Base-by-base conservation (phyloP, 169 alveolate species). In the Plasmodium knowlesi region DNA sequence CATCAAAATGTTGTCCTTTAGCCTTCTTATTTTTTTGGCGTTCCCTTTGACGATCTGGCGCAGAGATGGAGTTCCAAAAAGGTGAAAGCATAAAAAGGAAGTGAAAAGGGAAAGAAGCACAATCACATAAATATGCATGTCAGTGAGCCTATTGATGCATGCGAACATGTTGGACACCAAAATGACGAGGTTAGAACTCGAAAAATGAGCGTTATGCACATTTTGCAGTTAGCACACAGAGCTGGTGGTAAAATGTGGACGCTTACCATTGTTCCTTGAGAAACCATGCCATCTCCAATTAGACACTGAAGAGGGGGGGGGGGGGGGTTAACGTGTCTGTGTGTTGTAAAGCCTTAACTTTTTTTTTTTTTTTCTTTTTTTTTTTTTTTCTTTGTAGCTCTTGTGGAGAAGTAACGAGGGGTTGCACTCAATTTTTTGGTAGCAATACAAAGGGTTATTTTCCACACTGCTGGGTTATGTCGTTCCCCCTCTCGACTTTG, bases 201-300 rank as follows among this genome's bases (percentile, higher is more conserved):
- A 80, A 88, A 19, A 32, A 32, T 41, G 70, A 41, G 54, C 30
- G 61, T 50, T 22, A 12, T 8, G 22, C 79, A 8, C 71, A 89
- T 46, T 72, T 81, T 10, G 25, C 34, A 41, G 22, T 46, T 86
- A 93, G 67, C 50, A 85, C 14, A 67, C 14, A 67, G 14, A 67
- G 39, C 3, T 16, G 41, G 37, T 3, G 76, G 8, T 12, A 67
- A 67, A 67, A 67, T 67, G 32, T 14, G 1, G 30, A 37, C 37
- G 12, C 92, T 71, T 76, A 95, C 97, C 96, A 95, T 89, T 34
- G 94, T 82, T 22, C 97, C 97, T 79, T 95, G 97, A 34, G 97
- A 95, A 46, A 95, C 97, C 96, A 93, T 93, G 1, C 97, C 97
- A 82, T 95, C 97, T 9, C 97, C 97, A 22, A 95, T 95, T 53